Percentiles rank a stretch among this genome's conserved stretches.
Evolutionary conservation across 2,329 filamentous ascomycete species (phyloP).

Genomic region (Sporothrix pallida): DNA sequence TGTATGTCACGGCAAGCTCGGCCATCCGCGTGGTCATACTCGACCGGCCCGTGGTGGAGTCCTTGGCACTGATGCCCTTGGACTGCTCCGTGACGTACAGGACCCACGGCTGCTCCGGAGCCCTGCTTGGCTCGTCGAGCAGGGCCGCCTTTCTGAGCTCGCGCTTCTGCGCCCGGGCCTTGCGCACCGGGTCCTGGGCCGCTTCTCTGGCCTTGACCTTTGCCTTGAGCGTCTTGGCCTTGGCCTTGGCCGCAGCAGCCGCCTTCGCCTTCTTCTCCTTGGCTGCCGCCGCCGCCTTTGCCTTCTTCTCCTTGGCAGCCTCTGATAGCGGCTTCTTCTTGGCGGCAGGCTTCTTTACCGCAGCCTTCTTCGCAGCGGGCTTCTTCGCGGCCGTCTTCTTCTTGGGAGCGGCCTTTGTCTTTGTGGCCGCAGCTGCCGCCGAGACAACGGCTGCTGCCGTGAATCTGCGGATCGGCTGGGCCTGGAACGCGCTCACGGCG

Average conservation of each 20-base stretch:
- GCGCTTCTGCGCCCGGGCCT: slow-evolving; percentile 44
- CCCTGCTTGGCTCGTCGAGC: slow-evolving; percentile 47
- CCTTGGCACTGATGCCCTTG: slow-evolving; percentile 39
- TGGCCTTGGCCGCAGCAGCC: slow-evolving; percentile 37
- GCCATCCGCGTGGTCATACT: slow-evolving; percentile 38
- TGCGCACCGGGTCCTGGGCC: slow-evolving; percentile 45
- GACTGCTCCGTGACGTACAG: slow-evolving; percentile 47
- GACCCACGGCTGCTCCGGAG: slow-evolving; percentile 47
- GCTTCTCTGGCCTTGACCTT: slow-evolving; percentile 42
- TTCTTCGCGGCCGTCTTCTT: slow-evolving; percentile 7
- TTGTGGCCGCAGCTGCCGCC: neutral
- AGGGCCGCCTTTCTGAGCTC: slow-evolving; percentile 52
- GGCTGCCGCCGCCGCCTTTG: slow-evolving; percentile 18
- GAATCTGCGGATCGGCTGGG: neutral
- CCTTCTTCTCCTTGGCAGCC: slow-evolving; percentile 9
- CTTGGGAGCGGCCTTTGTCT: neutral
- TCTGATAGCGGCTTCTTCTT: neutral
- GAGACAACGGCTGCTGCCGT: neutral
- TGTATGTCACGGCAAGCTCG: slow-evolving; percentile 46
- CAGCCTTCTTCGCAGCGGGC: neutral
- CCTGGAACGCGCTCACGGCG: slow-evolving; percentile 8
- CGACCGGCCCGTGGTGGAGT: slow-evolving; percentile 30
- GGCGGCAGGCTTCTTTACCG: neutral
- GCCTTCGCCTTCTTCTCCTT: slow-evolving; percentile 40
- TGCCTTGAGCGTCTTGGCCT: slow-evolving; percentile 40